Percentiles rank a stretch among this genome's conserved stretches.
These are phyloP conservation scores for Fonsecaea nubica DNA, from an alignment of 2,329 filamentous ascomycete genomes.

Conservation along the genomic window DNA sequence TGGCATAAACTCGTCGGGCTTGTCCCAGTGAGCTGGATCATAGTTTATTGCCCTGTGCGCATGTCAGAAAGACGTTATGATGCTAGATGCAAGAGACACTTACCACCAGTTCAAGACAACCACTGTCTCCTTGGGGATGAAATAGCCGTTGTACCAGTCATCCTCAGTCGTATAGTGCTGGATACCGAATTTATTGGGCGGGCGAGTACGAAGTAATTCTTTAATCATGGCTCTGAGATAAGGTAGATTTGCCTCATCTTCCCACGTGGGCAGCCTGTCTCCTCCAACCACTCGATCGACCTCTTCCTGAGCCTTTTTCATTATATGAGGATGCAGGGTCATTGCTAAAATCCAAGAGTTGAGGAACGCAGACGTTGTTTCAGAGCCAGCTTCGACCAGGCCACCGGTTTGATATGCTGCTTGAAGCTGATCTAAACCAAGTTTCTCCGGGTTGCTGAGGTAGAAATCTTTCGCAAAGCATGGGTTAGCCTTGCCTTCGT, in stretches of 20 bases:
- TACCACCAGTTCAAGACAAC: conserved; percentile 53
- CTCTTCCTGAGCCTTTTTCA: conserved; percentile 55
- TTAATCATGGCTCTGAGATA: conserved; percentile 57
- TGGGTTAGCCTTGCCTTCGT: conserved; percentile 25
- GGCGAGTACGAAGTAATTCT: conserved; percentile 47
- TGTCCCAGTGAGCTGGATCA: conserved; percentile 35
- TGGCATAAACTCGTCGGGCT: conserved; percentile 32
- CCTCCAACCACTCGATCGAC: conserved; percentile 60
- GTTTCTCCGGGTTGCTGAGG: conserved; percentile 29
- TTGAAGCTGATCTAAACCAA: conserved; percentile 30
- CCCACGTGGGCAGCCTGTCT: conserved; percentile 55
- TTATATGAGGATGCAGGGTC: conserved; percentile 54
- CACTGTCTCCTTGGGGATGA: conserved; percentile 39
- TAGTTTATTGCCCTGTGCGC: conserved; percentile 37
- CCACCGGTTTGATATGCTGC: conserved; percentile 34
- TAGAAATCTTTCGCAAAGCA: conserved; percentile 37
- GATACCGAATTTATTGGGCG: conserved; percentile 53
- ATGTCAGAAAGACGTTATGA: conserved; percentile 2
- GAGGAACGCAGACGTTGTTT: conserved; percentile 39
- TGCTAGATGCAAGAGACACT: conserved; percentile 40
- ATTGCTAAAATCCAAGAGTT: conserved; percentile 36
- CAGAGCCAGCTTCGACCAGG: conserved; percentile 40
- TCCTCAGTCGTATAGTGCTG: conserved; percentile 39
- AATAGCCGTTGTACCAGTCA: conserved; percentile 37
- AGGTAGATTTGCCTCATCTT: conserved; percentile 58